Conservation (phyloP, 768 basidiomycete genomes). For the Rossbeevera mucosa region DNA sequence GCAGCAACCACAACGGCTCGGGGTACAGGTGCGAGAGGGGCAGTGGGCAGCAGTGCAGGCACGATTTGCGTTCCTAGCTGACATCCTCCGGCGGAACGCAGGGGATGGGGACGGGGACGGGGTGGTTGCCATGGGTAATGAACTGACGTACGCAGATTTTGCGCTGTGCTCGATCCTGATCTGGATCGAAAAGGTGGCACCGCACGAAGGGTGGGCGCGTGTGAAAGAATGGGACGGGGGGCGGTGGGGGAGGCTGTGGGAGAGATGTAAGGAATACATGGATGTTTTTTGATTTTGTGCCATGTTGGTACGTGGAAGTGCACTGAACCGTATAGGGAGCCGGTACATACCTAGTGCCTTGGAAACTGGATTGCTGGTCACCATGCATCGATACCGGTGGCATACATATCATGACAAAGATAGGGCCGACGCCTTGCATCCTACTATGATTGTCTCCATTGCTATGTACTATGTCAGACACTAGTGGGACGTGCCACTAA, state of each 20-base stretch:
- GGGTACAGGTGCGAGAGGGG: constrained; percentile 48
- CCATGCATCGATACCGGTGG: not conserved
- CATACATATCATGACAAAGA: not conserved
- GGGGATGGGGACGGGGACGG: constrained; percentile 61
- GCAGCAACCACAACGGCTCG: not conserved
- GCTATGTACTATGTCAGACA: not conserved
- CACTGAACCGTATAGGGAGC: not conserved
- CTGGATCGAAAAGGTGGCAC: constrained; percentile 69
- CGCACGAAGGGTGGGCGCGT: constrained; percentile 69
- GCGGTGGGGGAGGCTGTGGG: constrained; percentile 59
- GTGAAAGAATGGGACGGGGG: constrained; percentile 69
- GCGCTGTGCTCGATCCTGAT: constrained; percentile 66
- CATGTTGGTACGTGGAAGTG: not conserved
- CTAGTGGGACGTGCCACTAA: not conserved
- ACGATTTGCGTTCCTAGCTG: constrained; percentile 62
- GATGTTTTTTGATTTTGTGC: constrained; percentile 47
- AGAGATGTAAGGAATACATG: constrained; percentile 62
- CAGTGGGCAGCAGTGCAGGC: constrained; percentile 62
- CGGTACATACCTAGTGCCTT: not conserved
- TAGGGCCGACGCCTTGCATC: not conserved
- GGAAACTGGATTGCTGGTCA: not conserved
- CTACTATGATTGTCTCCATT: not conserved
- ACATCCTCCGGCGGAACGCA: constrained; percentile 62
- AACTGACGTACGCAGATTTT: constrained; percentile 71
- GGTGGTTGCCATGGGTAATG: constrained; percentile 58